These are phyloP conservation scores for Pseudozyma flocculosa DNA, from an alignment of 1,284 basidiomycete genomes.

Conservation along the genomic window DNA sequence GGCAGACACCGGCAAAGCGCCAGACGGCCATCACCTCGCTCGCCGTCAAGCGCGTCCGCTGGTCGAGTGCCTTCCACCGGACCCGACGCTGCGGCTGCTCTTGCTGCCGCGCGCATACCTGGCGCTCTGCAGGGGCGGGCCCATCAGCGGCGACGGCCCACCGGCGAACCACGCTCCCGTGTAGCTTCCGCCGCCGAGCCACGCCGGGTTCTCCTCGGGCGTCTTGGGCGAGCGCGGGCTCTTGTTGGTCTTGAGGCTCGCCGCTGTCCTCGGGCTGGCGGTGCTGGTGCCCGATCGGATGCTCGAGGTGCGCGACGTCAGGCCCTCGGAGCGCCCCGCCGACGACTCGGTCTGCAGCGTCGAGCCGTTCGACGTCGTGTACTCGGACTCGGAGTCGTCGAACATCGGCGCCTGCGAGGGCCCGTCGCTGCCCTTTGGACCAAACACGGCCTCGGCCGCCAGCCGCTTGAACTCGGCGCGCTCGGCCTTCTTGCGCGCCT, in stretches of 20 bases:
- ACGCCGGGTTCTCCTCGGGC: not conserved
- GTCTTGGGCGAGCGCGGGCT: slow-evolving; percentile 15
- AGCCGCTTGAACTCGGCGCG: slow-evolving; percentile 33
- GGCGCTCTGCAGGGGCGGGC: too few relatives aligned
- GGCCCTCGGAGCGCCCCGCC: slow-evolving; percentile 6
- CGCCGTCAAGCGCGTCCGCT: too few relatives aligned
- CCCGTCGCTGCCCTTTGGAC: slow-evolving; percentile 28
- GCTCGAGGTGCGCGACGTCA: slow-evolving; percentile 14
- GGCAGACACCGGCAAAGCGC: too few relatives aligned
- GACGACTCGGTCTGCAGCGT: not conserved
- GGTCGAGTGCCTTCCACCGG: too few relatives aligned
- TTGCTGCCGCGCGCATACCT: too few relatives aligned
- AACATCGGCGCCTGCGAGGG: slow-evolving; percentile 15
- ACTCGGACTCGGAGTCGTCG: slow-evolving; percentile 24
- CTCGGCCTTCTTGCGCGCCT: slow-evolving; percentile 32
- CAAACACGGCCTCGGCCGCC: slow-evolving; percentile 34
- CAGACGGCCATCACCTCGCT: too few relatives aligned
- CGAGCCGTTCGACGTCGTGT: slow-evolving; percentile 1
- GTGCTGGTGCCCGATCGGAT: slow-evolving; percentile 27
- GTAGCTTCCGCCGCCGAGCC: not conserved
- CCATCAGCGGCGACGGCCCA: not conserved
- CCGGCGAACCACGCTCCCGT: not conserved
- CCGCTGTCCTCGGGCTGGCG: slow-evolving; percentile 24
- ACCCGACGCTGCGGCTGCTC: too few relatives aligned
- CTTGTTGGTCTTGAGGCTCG: slow-evolving; percentile 19